A percentile compares a stretch with the other conserved stretches of the same genome.
Conservation (phyloP, 495 filamentous ascomycete genomes). For the Parathielavia appendiculata region DNA sequence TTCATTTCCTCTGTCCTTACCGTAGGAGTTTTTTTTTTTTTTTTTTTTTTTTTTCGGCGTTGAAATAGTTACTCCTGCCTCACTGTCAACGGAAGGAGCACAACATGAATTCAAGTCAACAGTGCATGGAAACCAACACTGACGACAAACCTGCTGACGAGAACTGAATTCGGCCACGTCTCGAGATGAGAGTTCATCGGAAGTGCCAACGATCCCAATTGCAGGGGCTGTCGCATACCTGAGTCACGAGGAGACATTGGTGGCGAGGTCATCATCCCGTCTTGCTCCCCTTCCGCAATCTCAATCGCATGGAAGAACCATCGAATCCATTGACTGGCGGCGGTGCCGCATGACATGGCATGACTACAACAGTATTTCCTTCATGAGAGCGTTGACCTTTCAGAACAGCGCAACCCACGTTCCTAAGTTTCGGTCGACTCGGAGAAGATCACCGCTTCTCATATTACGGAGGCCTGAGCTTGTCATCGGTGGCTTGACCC, state of each 20-base stretch:
- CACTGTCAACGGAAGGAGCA: too few relatives aligned
- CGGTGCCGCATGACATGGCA: slow-evolving; percentile 29
- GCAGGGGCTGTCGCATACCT: not conserved
- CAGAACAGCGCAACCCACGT: not conserved
- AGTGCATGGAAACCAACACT: too few relatives aligned
- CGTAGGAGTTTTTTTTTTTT: too few relatives aligned
- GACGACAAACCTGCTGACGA: too few relatives aligned
- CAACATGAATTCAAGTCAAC: too few relatives aligned
- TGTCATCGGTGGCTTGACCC: slow-evolving; percentile 9
- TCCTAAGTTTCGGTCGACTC: slow-evolving; percentile 1
- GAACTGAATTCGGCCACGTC: not conserved
- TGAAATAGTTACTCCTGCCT: too few relatives aligned
- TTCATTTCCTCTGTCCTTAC: too few relatives aligned
- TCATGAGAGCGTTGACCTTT: not conserved
- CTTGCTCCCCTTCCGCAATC: slow-evolving; percentile 21
- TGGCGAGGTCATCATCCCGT: slow-evolving; percentile 10
- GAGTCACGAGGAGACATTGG: slow-evolving; percentile 8
- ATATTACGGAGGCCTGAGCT: slow-evolving; percentile 19
- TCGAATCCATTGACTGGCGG: slow-evolving; percentile 18
- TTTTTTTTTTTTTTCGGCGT: not conserved
- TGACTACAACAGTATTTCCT: too few relatives aligned
- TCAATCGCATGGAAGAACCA: slow-evolving; percentile 28
- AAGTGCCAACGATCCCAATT: not conserved
- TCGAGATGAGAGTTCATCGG: not conserved
- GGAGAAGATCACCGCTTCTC: slow-evolving; percentile 12